Percentiles rank a stretch among this genome's conserved stretches.
Conservation (phyloP, 495 filamentous ascomycete genomes). For the Staphylotrichum longicolle region DNA sequence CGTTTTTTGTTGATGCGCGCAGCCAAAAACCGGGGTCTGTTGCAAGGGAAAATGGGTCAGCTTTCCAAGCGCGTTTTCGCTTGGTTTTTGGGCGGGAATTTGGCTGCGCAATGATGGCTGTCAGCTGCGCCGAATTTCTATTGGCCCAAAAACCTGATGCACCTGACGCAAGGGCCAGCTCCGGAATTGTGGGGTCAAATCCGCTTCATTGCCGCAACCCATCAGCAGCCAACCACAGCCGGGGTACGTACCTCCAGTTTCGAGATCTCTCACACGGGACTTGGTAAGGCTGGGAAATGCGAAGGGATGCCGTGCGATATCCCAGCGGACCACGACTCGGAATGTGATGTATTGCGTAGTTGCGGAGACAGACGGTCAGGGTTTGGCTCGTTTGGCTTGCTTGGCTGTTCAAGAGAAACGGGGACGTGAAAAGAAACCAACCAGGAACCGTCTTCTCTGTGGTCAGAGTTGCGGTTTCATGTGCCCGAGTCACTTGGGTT, state of each 20-base stretch:
- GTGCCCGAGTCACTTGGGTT: too few relatives aligned
- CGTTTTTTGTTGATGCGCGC: slow-evolving; percentile 34
- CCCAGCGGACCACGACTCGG: neutral
- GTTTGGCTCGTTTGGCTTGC: too few relatives aligned
- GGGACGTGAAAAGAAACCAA: too few relatives aligned
- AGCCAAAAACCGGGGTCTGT: slow-evolving; percentile 35
- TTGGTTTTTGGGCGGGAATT: slow-evolving; percentile 29
- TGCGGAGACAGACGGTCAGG: too few relatives aligned
- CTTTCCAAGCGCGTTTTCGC: slow-evolving; percentile 26
- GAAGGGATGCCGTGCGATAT: neutral
- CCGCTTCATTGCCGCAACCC: slow-evolving; percentile 13
- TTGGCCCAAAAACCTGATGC: slow-evolving; percentile 33
- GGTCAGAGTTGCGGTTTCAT: too few relatives aligned
- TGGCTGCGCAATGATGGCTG: slow-evolving; percentile 25
- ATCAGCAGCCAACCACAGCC: slow-evolving; percentile 19
- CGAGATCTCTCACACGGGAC: slow-evolving; percentile 9
- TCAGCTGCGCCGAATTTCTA: slow-evolving; percentile 26
- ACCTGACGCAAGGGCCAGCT: slow-evolving; percentile 28
- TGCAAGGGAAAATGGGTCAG: slow-evolving; percentile 33
- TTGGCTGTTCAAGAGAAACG: too few relatives aligned
- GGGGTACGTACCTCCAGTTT: slow-evolving; percentile 22
- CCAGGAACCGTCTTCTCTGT: too few relatives aligned
- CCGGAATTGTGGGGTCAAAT: slow-evolving; percentile 17
- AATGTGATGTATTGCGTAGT: neutral
- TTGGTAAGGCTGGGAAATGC: slow-evolving; percentile 12